phyloP scores from a whole-genome alignment of 1,139 yeast genomes.

The Magnusiomyces tetraspermus region DNA sequence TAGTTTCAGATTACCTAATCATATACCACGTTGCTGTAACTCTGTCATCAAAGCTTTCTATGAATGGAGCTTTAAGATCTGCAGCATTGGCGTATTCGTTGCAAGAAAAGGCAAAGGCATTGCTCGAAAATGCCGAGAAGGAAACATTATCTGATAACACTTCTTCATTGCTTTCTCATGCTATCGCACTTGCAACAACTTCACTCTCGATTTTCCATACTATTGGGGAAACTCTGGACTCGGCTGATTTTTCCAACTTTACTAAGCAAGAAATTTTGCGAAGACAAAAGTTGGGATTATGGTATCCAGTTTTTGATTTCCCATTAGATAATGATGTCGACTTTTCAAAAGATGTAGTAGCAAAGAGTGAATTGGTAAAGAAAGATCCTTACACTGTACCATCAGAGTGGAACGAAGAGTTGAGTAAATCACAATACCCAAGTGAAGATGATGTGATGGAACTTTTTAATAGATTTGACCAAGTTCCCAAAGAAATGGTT shows the following conservation, averaged over 20 bases:
- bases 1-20: constrained; percentile 1
- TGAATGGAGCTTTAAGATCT: constrained; percentile 10
- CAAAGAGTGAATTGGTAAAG: neutral
- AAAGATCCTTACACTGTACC: neutral
- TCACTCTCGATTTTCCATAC: constrained; percentile 20
- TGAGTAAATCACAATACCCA: neutral
- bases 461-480: neutral
- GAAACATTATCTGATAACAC: neutral
- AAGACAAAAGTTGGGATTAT: constrained; percentile 1
- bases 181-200: constrained; percentile 19
- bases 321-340: neutral
- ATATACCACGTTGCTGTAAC: neutral
- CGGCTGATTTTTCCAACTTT: constrained; percentile 14
- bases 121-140: neutral
- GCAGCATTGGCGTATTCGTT: constrained; percentile 7
- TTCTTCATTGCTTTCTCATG: constrained; percentile 18
- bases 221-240: constrained; percentile 17
- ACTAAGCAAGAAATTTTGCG: neutral
- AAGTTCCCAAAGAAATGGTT: too few relatives aligned
- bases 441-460: neutral
- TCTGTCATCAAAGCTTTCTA: neutral
- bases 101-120: constrained; percentile 6
- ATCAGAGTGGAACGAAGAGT: neutral
- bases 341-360: neutral
- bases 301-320: constrained; percentile 6